Percentiles rank a stretch among this genome's conserved stretches.
Conservation (phyloP, 208 protist genomes). For the Wallacemonas sp. region DNA sequence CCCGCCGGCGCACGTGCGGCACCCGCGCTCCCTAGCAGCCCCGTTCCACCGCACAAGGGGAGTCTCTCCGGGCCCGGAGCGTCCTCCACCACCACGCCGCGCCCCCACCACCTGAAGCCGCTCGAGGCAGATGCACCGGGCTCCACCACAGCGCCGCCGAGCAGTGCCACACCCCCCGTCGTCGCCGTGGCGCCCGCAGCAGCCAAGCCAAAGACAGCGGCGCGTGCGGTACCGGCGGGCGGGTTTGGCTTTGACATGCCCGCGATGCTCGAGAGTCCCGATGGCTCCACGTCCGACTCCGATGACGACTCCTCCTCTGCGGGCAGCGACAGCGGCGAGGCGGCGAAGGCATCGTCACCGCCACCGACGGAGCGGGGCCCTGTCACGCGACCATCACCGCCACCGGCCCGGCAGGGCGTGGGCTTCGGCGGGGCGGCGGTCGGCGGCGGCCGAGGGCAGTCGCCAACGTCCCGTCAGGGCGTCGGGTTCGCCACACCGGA, state of each 20-base stretch:
- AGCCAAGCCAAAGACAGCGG: neutral
- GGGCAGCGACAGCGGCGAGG: neutral
- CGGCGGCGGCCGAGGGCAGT: neutral
- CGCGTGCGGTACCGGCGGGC: constrained; percentile 5
- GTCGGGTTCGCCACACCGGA: constrained; percentile 10
- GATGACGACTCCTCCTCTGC: neutral
- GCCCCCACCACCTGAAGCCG: neutral
- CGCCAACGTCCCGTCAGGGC: neutral
- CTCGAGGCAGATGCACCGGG: neutral
- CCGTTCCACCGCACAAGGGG: neutral
- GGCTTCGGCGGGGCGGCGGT: constrained; percentile 15
- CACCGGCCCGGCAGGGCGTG: constrained; percentile 22
- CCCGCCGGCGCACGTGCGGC: neutral
- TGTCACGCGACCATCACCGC: constrained; percentile 4
- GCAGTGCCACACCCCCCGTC: neutral
- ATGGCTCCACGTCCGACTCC: constrained; percentile 14
- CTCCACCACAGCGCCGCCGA: too few relatives aligned
- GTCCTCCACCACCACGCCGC: neutral
- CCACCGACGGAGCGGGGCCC: too few relatives aligned
- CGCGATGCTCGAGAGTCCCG: constrained; percentile 23
- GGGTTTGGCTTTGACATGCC: constrained; percentile 19
- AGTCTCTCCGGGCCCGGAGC: neutral
- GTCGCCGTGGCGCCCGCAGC: neutral
- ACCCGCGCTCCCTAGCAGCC: neutral
- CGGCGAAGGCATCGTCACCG: constrained; percentile 1